These are phyloP conservation scores for Medicago ruthenica DNA, from an alignment of 306 rosid genomes.

Conservation along the genomic window DNA sequence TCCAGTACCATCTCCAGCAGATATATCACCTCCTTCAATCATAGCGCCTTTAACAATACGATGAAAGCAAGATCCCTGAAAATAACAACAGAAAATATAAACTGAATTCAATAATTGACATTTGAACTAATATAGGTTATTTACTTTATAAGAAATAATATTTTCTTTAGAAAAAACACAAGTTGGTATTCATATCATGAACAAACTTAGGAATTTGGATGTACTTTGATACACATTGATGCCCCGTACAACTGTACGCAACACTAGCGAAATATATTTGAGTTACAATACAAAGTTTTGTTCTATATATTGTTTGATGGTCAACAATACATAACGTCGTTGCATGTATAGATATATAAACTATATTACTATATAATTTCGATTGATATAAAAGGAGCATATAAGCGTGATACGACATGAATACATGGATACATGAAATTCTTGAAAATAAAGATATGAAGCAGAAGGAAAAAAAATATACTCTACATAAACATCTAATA, in stretches of 20 bases:
- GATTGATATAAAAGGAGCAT: no score
- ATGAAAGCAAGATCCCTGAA: slow-evolving; percentile 83
- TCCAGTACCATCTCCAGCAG: slow-evolving; percentile 92
- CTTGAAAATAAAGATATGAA: neutral
- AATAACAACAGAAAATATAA: slow-evolving; percentile 31
- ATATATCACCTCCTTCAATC: slow-evolving; percentile 94
- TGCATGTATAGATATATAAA: no score
- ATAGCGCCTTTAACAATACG: slow-evolving; percentile 78
- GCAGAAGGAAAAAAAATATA: no score
- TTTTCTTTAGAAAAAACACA: slow-evolving; percentile 1
- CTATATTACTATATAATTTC: no score
- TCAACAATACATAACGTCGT: no score
- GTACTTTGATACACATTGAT: no score
- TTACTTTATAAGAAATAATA: neutral
- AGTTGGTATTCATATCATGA: neutral
- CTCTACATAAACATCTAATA: neutral
- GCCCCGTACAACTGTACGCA: no score
- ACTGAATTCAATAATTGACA: slow-evolving; percentile 12
- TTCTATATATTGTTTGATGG: no score
- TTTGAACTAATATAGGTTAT: neutral
- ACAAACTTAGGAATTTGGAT: no score
- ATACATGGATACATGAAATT: neutral
- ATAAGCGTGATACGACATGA: no score
- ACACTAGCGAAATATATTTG: no score
- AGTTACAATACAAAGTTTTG: no score